Evolutionary conservation across 139 green algal species (phyloP), one percentile per base, ranked within the genome.

Genomic region (Tetraselmis chui): DNA sequence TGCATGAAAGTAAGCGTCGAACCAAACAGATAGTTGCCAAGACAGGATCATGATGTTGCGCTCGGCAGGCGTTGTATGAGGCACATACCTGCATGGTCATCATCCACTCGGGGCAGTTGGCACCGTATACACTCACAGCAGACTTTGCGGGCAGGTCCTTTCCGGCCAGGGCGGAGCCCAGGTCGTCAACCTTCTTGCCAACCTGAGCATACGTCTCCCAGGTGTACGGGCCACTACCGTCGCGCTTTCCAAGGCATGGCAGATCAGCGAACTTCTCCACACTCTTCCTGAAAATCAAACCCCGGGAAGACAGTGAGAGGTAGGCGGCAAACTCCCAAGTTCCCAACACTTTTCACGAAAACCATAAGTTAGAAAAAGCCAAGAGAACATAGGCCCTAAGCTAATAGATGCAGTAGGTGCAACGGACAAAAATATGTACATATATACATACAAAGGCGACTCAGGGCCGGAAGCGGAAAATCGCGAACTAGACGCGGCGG

Each of bases 211-310:
- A 95, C 11, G 87, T 91, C 30, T 88, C 80, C 80, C 84, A 94
- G 1, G 77, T 27, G 83, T 87, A 94, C 1, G 86, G 81, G 2
- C 78, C 59, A 29, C 83, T 82, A 1, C 81, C n/a, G 1, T 58
- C 79, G 29, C 91, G 79, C n/a, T 76, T 59, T 24, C 91, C 92
- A 30, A 94, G 84, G 84, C 88, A 94, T 1, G 84, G 76, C 75
- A 87, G 83, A 32, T 88, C 80, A 2, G 81, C 59, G 29, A 84
- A 92, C 67, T 88, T 90, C 2, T 82, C 77, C 25, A 91, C 89
- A n/a, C 86, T 87, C 25, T 83, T 76, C 45, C 91, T 85, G 80
- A 97, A 96, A n/a, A n/a, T n/a, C n/a, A n/a, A n/a, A n/a, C n/a
- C n/a, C n/a, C n/a, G n/a, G n/a, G n/a, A n/a, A n/a, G n/a, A n/a